Evolutionary conservation across 805 yeast species (phyloP), one percentile per base, ranked within the genome.

Genomic region (Candida palmyrensis): DNA sequence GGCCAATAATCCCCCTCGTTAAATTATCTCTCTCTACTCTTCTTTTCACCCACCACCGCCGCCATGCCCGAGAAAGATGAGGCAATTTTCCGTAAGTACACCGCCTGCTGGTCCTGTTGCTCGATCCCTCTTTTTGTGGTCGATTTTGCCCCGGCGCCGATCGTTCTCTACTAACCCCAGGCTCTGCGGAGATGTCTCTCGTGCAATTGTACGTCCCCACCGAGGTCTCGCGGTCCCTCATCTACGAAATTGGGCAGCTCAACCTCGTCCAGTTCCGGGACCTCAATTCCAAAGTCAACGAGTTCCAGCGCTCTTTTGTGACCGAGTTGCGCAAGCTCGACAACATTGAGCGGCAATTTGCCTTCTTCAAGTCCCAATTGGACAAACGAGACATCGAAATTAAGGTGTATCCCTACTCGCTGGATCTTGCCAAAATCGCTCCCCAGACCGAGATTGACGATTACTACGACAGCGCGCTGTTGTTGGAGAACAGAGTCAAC

Each of bases 121-220:
- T n/a, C n/a, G n/a, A n/a, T n/a, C n/a, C n/a, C n/a, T n/a, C n/a
- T n/a, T n/a, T n/a, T n/a, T n/a, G n/a, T n/a, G n/a, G n/a, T n/a
- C n/a, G n/a, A n/a, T n/a, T n/a, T n/a, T n/a, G n/a, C n/a, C n/a
- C n/a, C 24, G 27, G 11, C 6, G 12, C 14, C 14, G 12, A 16
- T 16, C 27, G 9, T 24, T 24, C 12, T 24, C 27, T 36, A 39
- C 40, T 45, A 45, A 45, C 46, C 16, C 5, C n/a, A 58, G 67
- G 96, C 71, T 89, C 97, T 37, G 97, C 97, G 81, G 95, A 85
- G 51, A 94, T 92, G 97, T 77, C 95, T 30, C 74, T 89, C 48
- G 83, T 90, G 33, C 96, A 92, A 66, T 69, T 92, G 46, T 90
- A 86, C 57, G 77, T 92, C 39, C 90, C 97, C 6, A 79, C 85